Conservation (phyloP, 176 grass and related monocot species). For the Cenchrus purpureus region DNA sequence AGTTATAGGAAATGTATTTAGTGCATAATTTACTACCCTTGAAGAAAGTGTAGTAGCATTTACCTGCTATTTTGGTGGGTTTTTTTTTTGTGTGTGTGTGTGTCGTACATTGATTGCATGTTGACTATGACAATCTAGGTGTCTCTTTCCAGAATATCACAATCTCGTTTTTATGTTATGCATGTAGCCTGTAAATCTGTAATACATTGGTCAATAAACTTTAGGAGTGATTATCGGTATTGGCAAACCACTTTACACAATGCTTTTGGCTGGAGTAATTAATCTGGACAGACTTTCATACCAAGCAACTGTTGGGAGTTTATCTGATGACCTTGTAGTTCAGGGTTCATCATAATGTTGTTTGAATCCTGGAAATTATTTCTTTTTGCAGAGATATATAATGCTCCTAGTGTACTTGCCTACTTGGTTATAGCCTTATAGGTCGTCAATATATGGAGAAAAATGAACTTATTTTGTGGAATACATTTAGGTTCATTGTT, state of each 20-base stretch:
- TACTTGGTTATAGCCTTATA: neutral
- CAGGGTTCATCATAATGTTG: neutral
- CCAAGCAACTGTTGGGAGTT: neutral
- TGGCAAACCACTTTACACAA: neutral
- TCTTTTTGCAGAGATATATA: neutral
- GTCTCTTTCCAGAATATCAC: neutral
- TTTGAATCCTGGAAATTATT: neutral
- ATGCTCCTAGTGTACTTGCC: neutral
- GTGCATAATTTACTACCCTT: neutral
- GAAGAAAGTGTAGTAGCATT: neutral
- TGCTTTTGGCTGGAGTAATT: neutral
- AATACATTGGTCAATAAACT: neutral
- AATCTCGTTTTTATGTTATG: neutral
- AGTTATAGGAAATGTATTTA: neutral
- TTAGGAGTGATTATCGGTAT: neutral
- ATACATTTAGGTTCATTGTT: neutral
- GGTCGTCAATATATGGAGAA: neutral
- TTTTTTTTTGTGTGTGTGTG: neutral
- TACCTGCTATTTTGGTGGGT: neutral
- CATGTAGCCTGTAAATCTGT: neutral
- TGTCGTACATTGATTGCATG: neutral
- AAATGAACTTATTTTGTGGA: neutral
- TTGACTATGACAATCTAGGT: neutral
- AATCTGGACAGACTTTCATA: neutral
- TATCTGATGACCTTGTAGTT: neutral